Base-by-base conservation (phyloP, 2,329 filamentous ascomycete species). In the Westerdykella aurantiaca region DNA sequence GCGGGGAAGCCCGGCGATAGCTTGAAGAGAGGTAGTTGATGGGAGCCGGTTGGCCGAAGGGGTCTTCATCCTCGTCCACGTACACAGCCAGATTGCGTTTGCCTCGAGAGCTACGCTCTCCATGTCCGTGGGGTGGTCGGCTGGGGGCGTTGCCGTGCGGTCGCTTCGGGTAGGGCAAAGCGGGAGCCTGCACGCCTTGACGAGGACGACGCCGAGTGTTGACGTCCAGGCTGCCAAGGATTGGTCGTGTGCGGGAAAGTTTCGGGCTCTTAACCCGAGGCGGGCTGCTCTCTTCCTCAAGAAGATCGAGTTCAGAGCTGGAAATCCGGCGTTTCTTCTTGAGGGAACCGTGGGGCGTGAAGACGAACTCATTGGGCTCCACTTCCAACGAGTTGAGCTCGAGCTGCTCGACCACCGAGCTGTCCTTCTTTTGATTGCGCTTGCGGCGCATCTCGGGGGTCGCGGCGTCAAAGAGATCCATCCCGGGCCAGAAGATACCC, bases 381-480 rank as follows among this genome's bases (percentile, higher is more conserved):
- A 88, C 79, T 2, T 75, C 72, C 50, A 76, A 73, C 0, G 86
- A 88, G 14, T 79, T 80, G 41, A 75, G 65, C 53, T 82, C 76
- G 66, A 91, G 81, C 46, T 79, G 77, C 43, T 79, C 73, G 17
- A 88, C 69, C n/a, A 88, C 81, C 1, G 80, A 82, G n/a, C 73
- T 75, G 42, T 83, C 80, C 64, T 91, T 91, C 56, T 84, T 81
- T 66, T 91, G 86, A 60, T 90, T 90, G 41, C 86, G 76, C 69
- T 81, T 86, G 37, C 82, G 77, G 55, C 81, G 83, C 75, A 86
- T 84, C 48, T 84, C 79, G 13, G 81, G 77, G 4, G 83, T 86
- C 4, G 86, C 86, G 42, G 86, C 81, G 64, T 91, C 86, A 60
- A 90, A 89, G n/a, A 88, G 75, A 42, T 80, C 78, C 86, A 90